Evolutionary conservation across 345 rosid species (phyloP).

Genomic region (Rhodomyrtus tomentosa): DNA sequence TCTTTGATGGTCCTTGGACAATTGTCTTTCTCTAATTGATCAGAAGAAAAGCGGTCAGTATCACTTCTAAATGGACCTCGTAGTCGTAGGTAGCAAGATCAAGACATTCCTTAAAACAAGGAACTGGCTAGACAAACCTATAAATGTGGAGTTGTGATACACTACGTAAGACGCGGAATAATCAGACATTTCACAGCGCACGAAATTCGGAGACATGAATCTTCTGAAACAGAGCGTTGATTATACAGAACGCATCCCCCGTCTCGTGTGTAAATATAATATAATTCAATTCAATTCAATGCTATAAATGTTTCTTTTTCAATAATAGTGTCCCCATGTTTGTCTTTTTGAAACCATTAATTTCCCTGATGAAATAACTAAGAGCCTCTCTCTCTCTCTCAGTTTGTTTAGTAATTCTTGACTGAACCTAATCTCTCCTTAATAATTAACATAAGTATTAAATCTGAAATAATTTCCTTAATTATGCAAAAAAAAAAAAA

Average conservation of each 20-base stretch:
- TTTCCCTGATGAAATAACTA: too few species aligned
- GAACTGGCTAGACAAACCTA: not conserved
- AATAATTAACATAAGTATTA: not conserved
- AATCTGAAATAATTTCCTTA: too few species aligned
- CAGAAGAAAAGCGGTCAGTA: not conserved
- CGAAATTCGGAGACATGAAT: not conserved
- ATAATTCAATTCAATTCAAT: too few species aligned
- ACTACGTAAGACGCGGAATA: not conserved
- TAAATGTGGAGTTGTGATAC: not conserved
- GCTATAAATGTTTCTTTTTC: too few species aligned
- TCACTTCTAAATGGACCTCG: not conserved
- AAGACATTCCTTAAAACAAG: not conserved
- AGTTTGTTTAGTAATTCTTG: not conserved
- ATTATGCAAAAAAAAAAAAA: too few species aligned
- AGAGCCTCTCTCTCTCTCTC: not conserved
- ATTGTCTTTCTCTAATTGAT: slow-evolving; percentile 61
- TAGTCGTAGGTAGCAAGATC: not conserved
- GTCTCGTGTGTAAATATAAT: too few species aligned
- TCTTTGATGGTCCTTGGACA: slow-evolving; percentile 87
- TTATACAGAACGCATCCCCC: not conserved
- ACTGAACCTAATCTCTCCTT: not conserved
- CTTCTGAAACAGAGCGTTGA: not conserved
- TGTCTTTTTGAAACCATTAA: too few species aligned
- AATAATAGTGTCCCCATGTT: too few species aligned
- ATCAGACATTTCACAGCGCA: not conserved